phyloP scores from a whole-genome alignment of 768 basidiomycete genomes.

The Exsudoporus frostii region DNA sequence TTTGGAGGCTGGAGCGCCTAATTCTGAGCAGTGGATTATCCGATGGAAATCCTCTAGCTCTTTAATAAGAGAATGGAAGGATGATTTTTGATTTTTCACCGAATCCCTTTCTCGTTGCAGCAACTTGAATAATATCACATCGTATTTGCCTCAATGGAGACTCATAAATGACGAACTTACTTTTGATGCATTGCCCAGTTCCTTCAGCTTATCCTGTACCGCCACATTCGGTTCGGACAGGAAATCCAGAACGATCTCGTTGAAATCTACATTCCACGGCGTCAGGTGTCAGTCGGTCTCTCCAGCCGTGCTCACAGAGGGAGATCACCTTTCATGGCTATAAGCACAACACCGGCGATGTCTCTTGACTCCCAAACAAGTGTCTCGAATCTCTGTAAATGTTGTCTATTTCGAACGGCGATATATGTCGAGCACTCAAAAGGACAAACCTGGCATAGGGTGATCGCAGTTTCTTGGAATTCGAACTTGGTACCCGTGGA shows the following conservation, averaged over 20 bases:
- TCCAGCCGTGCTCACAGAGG: not conserved
- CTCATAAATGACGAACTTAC: not conserved
- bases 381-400: constrained; percentile 10
- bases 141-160: not conserved
- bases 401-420: not conserved
- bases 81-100: constrained; percentile 2
- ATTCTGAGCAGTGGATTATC: not conserved
- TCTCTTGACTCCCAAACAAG: constrained; percentile 20
- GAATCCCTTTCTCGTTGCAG: constrained; percentile 11
- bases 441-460: constrained; percentile 9
- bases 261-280: constrained; percentile 11
- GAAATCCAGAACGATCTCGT: constrained; percentile 19
- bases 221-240: constrained; percentile 7
- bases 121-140: not conserved
- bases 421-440: not conserved
- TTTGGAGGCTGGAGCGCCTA: not conserved
- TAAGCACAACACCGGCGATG: constrained; percentile 11
- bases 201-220: constrained; percentile 13
- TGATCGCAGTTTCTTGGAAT: constrained; percentile 5
- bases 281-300: not conserved
- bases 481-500: constrained; percentile 6
- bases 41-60: constrained; percentile 9
- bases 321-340: constrained; percentile 13
- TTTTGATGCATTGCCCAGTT: constrained; percentile 7
- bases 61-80: constrained; percentile 8